A percentile compares a stretch with the other conserved stretches of the same genome.
phyloP scores from a whole-genome alignment of 2,329 filamentous ascomycete genomes.

The Aspergillus cejpii region DNA sequence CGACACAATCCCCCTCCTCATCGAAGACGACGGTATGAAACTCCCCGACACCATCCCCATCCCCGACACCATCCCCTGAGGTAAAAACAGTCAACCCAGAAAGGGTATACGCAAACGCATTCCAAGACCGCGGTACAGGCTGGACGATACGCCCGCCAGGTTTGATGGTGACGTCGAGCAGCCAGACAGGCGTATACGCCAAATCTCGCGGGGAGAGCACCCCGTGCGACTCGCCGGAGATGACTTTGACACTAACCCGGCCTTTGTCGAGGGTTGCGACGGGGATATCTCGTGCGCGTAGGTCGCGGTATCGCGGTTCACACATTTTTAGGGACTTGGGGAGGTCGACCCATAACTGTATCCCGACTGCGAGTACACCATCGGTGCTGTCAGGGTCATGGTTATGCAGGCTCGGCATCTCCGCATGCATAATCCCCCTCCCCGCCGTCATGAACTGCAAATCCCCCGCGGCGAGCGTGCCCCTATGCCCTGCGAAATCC shows the following conservation, averaged over 20 bases:
- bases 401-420: slow-evolving; percentile 96
- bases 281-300: slow-evolving; percentile 73
- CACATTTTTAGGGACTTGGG: slow-evolving; percentile 74
- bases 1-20: slow-evolving; percentile 66
- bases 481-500: slow-evolving; percentile 79
- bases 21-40: slow-evolving; percentile 90
- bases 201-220: slow-evolving; percentile 83
- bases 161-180: slow-evolving; percentile 72
- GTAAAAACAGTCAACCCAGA: slow-evolving; percentile 62
- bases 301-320: slow-evolving; percentile 86
- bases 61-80: slow-evolving; percentile 36
- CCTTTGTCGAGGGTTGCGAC: slow-evolving; percentile 62
- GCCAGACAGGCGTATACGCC: slow-evolving; percentile 96
- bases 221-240: slow-evolving; percentile 75
- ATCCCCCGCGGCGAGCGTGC: slow-evolving; percentile 79
- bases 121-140: slow-evolving; percentile 72
- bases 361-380: slow-evolving; percentile 70
- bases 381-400: slow-evolving; percentile 67
- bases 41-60: slow-evolving; percentile 43
- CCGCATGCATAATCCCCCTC: slow-evolving; percentile 83
- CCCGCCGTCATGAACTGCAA: slow-evolving; percentile 98
- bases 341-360: slow-evolving; percentile 94
- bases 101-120: slow-evolving; percentile 83
- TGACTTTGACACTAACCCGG: slow-evolving; percentile 78
- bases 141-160: slow-evolving; percentile 75